phyloP scores from a whole-genome alignment of 805 yeast species.

The Kockiozyma suomiensis region DNA sequence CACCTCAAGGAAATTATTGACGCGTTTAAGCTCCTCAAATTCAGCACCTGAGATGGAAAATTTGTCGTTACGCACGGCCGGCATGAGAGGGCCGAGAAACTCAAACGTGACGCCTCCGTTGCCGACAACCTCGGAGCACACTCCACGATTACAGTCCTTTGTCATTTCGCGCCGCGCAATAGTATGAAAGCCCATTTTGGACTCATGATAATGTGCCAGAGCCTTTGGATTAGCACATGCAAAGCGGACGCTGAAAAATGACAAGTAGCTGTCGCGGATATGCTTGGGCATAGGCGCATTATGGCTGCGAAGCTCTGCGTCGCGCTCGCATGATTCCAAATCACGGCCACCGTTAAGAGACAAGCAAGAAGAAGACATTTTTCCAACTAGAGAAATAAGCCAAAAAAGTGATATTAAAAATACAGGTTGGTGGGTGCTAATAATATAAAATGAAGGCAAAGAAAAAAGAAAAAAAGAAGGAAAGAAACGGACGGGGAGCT shows the following conservation, averaged over 20 bases:
- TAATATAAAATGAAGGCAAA: background rate
- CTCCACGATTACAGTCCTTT: slow-evolving; percentile 35
- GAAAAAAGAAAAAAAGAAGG: background rate
- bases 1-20: slow-evolving; percentile 13
- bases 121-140: slow-evolving; percentile 53
- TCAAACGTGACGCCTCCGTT: slow-evolving; percentile 59
- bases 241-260: slow-evolving; percentile 7
- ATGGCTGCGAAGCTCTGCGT: background rate
- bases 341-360: background rate
- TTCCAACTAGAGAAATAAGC: background rate
- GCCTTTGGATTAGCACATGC: slow-evolving; percentile 10
- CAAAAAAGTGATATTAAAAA: background rate
- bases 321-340: background rate
- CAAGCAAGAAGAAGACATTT: background rate
- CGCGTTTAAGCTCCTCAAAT: slow-evolving; percentile 9
- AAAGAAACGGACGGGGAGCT: background rate
- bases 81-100: slow-evolving; percentile 48
- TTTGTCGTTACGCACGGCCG: slow-evolving; percentile 38
- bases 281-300: slow-evolving; percentile 11
- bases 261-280: slow-evolving; percentile 8
- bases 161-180: slow-evolving; percentile 67
- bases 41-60: slow-evolving; percentile 34
- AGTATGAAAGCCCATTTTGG: slow-evolving; percentile 63
- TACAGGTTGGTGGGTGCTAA: background rate
- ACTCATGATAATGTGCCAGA: slow-evolving; percentile 55